Percentiles rank a stretch among this genome's conserved stretches.
phyloP scores from a whole-genome alignment of 148 eudicot species.

The Chenopodium suecicum region DNA sequence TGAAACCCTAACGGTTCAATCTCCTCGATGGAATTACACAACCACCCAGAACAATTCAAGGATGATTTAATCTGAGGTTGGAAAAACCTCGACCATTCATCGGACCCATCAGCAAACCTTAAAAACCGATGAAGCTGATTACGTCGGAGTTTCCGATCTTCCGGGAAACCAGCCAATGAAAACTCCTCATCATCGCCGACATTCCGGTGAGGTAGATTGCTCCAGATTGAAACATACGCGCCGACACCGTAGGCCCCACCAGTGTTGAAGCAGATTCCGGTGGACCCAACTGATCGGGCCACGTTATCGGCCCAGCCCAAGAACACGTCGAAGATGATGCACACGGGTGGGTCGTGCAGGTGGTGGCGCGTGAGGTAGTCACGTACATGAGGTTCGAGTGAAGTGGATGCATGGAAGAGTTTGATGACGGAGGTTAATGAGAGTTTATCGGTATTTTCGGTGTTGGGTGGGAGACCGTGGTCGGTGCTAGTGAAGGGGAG shows the following conservation, averaged over 20 bases:
- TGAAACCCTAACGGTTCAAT: slow-evolving; percentile 65
- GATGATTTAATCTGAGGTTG: slow-evolving; percentile 45
- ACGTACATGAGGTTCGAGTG: slow-evolving; percentile 46
- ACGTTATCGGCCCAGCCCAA: slow-evolving; percentile 62
- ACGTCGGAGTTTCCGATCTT: slow-evolving; percentile 36
- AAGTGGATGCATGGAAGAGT: slow-evolving; percentile 17
- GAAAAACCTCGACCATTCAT: slow-evolving; percentile 60
- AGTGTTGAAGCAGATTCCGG: slow-evolving; percentile 57
- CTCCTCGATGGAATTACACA: slow-evolving; percentile 65
- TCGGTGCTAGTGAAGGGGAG: slow-evolving; percentile 68
- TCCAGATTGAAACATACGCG: slow-evolving; percentile 59
- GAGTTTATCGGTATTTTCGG: slow-evolving; percentile 44
- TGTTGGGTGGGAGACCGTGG: slow-evolving; percentile 62
- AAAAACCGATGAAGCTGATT: slow-evolving; percentile 51
- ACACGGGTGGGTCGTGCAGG: slow-evolving; percentile 49
- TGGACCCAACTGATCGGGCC: slow-evolving; percentile 39
- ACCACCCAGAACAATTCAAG: slow-evolving; percentile 44
- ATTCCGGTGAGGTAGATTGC: slow-evolving; percentile 57
- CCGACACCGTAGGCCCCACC: slow-evolving; percentile 84
- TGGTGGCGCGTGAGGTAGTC: slow-evolving; percentile 6
- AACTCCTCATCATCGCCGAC: slow-evolving; percentile 41
- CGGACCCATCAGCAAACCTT: slow-evolving; percentile 55
- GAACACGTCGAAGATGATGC: slow-evolving; percentile 56
- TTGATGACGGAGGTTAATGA: slow-evolving; percentile 12
- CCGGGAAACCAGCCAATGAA: slow-evolving; percentile 60